A percentile compares a stretch with the other conserved stretches of the same genome.
Conservation (phyloP, 78 protist species). For the Cyanophora paradoxa region DNA sequence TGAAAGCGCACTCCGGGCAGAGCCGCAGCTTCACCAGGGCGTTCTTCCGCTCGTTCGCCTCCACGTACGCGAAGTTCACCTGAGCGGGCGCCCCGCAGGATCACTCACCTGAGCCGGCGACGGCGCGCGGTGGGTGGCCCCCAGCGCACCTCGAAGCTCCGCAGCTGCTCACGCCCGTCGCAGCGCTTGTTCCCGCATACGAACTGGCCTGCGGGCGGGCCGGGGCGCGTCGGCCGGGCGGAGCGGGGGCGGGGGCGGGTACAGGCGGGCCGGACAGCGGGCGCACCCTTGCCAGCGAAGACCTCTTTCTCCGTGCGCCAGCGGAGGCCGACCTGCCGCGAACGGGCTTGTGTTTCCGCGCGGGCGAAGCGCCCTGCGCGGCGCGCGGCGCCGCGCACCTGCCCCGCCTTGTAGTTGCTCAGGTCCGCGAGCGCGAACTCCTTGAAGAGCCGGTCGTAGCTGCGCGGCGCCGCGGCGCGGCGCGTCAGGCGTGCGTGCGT, state of each 20-base stretch:
- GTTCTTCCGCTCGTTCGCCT: conserved; percentile 1
- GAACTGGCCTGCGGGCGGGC: too few species aligned
- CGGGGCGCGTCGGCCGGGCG: too few species aligned
- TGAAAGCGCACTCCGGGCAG: conserved; percentile 17
- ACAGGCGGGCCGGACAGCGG: too few species aligned
- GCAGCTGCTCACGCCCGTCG: background rate
- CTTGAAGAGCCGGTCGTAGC: conserved; percentile 10
- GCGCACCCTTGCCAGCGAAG: conserved; percentile 4
- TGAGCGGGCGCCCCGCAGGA: too few species aligned
- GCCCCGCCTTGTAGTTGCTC: background rate
- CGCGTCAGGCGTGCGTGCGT: too few species aligned
- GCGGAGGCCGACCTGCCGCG: conserved; percentile 16
- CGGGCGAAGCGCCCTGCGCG: too few species aligned
- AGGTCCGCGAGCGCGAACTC: conserved; percentile 14
- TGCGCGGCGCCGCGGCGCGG: too few species aligned
- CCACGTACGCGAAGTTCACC: conserved; percentile 24
- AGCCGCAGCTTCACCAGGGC: conserved; percentile 25
- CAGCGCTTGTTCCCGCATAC: conserved; percentile 9
- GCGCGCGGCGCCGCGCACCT: too few species aligned
- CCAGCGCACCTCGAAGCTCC: conserved; percentile 27
- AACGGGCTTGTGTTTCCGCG: too few species aligned
- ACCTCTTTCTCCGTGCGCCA: conserved; percentile 23
- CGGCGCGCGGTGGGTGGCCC: too few species aligned
- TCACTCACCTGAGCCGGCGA: too few species aligned
- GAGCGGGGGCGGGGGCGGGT: too few species aligned